These are phyloP conservation scores for Cyclotella baltica DNA, from an alignment of 108 stramenopile genomes.

Conservation along the genomic window DNA sequence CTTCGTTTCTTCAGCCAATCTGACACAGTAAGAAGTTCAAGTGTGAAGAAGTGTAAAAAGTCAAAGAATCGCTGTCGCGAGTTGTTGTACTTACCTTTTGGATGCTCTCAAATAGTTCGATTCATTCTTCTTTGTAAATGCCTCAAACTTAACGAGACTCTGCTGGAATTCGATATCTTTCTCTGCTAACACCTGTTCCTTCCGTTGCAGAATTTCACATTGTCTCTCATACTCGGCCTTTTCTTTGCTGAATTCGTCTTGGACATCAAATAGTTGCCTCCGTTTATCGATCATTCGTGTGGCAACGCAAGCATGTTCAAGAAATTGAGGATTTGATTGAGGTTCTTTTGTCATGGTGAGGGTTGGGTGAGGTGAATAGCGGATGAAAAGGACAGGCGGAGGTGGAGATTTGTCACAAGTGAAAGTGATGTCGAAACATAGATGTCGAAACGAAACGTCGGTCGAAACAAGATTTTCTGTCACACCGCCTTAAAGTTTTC, in stretches of 20 bases:
- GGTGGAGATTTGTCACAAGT: too few species aligned
- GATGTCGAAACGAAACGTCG: too few species aligned
- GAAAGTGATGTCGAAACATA: too few species aligned
- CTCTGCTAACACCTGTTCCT: slow-evolving; percentile 22
- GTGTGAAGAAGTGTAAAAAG: background rate
- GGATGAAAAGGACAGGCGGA: too few species aligned
- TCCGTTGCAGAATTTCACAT: background rate
- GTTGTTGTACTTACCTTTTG: slow-evolving; percentile 22
- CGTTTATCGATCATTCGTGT: slow-evolving; percentile 42
- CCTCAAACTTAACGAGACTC: slow-evolving; percentile 21
- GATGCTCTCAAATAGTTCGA: slow-evolving; percentile 7
- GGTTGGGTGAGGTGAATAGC: background rate
- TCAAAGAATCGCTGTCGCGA: background rate
- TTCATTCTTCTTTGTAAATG: slow-evolving; percentile 24
- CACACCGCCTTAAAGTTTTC: too few species aligned
- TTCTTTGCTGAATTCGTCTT: slow-evolving; percentile 18
- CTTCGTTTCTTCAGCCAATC: slow-evolving; percentile 36
- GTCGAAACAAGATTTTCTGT: too few species aligned
- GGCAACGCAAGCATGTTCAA: slow-evolving; percentile 43
- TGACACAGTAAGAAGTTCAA: background rate
- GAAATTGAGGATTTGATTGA: slow-evolving; percentile 25
- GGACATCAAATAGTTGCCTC: slow-evolving; percentile 42
- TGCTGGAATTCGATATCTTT: slow-evolving; percentile 31
- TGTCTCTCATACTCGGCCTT: slow-evolving; percentile 20
- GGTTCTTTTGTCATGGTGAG: background rate